Evolutionary conservation across 1,284 basidiomycete genomes (phyloP).

Genomic region (Puccinia horiana): DNA sequence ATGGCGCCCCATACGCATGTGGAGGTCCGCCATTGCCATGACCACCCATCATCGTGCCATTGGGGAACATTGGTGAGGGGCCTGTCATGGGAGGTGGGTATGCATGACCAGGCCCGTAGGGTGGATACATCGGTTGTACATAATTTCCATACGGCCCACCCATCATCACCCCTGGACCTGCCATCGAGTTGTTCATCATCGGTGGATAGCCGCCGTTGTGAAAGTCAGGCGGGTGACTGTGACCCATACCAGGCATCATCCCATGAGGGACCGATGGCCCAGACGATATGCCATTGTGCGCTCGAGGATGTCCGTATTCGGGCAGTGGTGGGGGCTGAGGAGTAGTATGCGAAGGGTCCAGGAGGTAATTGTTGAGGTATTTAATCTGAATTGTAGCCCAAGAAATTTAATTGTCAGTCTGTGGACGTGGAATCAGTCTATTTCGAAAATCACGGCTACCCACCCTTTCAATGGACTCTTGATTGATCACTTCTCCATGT

Average conservation of each 20-base stretch:
- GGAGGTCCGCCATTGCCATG: constrained; percentile 5
- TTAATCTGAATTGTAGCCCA: constrained; percentile 65
- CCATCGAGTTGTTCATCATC: constrained; percentile 33
- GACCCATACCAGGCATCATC: constrained; percentile 39
- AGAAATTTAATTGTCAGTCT: not conserved
- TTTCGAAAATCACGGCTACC: not conserved
- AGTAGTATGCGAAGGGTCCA: constrained; percentile 88
- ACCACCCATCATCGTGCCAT: constrained; percentile 20
- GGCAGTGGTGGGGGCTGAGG: constrained; percentile 50
- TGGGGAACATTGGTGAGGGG: constrained; percentile 27
- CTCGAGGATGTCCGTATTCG: constrained; percentile 23
- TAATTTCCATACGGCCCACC: constrained; percentile 33
- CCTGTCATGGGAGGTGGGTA: constrained; percentile 25
- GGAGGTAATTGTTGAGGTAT: constrained; percentile 87
- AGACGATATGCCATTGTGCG: constrained; percentile 8
- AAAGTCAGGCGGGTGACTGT: constrained; percentile 17
- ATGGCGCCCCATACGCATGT: constrained; percentile 1
- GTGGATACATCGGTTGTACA: constrained; percentile 24
- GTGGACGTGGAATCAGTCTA: not conserved
- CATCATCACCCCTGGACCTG: constrained; percentile 30
- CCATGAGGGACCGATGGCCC: constrained; percentile 23
- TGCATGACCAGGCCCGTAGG: constrained; percentile 17
- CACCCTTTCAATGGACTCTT: constrained; percentile 52
- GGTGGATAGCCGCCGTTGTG: constrained; percentile 26
- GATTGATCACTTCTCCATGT: constrained; percentile 54